These are phyloP conservation scores for Monosporascus sp. DNA, from an alignment of 2,329 filamentous ascomycete species.

Conservation along the genomic window DNA sequence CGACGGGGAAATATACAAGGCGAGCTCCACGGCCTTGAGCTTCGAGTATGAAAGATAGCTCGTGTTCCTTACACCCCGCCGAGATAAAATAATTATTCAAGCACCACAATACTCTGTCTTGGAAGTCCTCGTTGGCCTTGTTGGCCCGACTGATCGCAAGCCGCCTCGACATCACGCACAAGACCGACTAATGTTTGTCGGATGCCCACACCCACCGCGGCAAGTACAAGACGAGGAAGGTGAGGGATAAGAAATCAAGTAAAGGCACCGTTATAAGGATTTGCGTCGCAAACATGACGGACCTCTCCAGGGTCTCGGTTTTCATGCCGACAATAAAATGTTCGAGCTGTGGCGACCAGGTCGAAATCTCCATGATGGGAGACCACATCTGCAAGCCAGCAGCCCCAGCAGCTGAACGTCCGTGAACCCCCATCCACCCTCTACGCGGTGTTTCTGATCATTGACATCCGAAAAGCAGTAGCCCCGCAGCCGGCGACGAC, in stretches of 20 bases:
- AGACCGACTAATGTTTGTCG: slow-evolving; percentile 3
- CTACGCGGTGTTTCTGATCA: slow-evolving; percentile 7
- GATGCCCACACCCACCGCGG: slow-evolving; percentile 10
- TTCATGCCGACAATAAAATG: slow-evolving; percentile 84
- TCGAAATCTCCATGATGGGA: slow-evolving; percentile 81
- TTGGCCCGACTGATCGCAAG: neutral
- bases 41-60: neutral
- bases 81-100: neutral
- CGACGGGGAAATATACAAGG: neutral
- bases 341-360: slow-evolving; percentile 69
- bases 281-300: slow-evolving; percentile 37
- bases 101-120: too few species aligned
- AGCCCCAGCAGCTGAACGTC: slow-evolving; percentile 40
- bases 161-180: neutral
- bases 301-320: slow-evolving; percentile 53
- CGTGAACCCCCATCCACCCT: slow-evolving; percentile 8
- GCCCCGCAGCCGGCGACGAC: slow-evolving; percentile 18
- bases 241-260: slow-evolving; percentile 7
- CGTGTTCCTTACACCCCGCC: neutral
- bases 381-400: slow-evolving; percentile 66
- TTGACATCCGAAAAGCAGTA: slow-evolving; percentile 7
- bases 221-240: slow-evolving; percentile 8
- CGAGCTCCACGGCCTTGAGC: neutral
- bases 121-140: neutral
- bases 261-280: slow-evolving; percentile 8